phyloP scores from a whole-genome alignment of 805 yeast genomes.

The Isabelozyma heimii region DNA sequence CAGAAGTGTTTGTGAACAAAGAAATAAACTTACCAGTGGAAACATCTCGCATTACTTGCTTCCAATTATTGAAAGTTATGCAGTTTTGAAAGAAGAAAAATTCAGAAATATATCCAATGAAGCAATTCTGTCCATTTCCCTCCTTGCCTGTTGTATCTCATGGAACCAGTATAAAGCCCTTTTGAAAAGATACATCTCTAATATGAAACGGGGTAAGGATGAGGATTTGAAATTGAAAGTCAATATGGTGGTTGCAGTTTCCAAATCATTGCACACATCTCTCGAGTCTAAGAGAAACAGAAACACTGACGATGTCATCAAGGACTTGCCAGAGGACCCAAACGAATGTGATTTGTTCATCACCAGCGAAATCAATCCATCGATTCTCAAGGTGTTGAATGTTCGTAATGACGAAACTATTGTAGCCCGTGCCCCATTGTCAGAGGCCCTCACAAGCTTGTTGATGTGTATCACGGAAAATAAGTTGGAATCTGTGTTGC shows the following conservation, averaged over 20 bases:
- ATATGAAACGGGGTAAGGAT: slow-evolving; percentile 32
- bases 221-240: slow-evolving; percentile 57
- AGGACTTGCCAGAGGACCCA: slow-evolving; percentile 23
- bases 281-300: slow-evolving; percentile 15
- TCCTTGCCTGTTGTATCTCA: slow-evolving; percentile 53
- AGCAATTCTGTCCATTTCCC: slow-evolving; percentile 60
- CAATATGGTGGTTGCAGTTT: slow-evolving; percentile 53
- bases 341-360: slow-evolving; percentile 38
- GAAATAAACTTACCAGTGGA: slow-evolving; percentile 45
- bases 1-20: slow-evolving; percentile 53
- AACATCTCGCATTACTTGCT: slow-evolving; percentile 76
- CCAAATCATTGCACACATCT: slow-evolving; percentile 47
- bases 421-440: slow-evolving; percentile 69
- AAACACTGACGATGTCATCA: slow-evolving; percentile 14
- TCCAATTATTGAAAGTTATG: slow-evolving; percentile 84
- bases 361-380: slow-evolving; percentile 56
- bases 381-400: slow-evolving; percentile 56
- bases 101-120: slow-evolving; percentile 63
- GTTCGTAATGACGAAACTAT: slow-evolving; percentile 78
- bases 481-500: slow-evolving; percentile 56
- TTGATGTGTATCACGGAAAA: slow-evolving; percentile 60
- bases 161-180: slow-evolving; percentile 83
- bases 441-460: slow-evolving; percentile 74
- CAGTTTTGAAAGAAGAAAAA: slow-evolving; percentile 55
- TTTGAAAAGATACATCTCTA: slow-evolving; percentile 61